Percentiles rank a stretch among this genome's conserved stretches.
Evolutionary conservation across 805 yeast genomes (phyloP).

Genomic region (Blastobotrys mokoenaii): DNA sequence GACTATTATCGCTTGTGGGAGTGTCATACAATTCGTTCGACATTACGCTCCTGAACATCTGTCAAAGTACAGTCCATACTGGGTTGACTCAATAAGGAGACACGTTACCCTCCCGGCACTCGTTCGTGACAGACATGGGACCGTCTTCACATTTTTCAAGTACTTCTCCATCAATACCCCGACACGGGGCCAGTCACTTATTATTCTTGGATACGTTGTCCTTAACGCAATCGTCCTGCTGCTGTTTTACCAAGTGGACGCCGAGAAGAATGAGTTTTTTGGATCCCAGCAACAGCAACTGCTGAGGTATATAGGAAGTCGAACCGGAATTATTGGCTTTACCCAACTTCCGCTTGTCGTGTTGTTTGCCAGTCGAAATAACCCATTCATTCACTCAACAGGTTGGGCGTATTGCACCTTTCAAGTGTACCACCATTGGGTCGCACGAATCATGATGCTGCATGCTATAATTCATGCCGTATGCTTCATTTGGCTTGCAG

Average conservation of each 20-base stretch:
- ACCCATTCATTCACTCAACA: constrained; percentile 51
- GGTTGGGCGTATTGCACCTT: constrained; percentile 59
- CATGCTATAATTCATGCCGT: constrained; percentile 43
- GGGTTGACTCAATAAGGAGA: constrained; percentile 7
- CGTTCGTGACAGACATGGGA: constrained; percentile 18
- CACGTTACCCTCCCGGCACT: constrained; percentile 23
- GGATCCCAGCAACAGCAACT: not conserved
- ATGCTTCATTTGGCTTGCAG: constrained; percentile 18
- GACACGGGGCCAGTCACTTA: constrained; percentile 29
- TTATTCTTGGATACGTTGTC: constrained; percentile 26
- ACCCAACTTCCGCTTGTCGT: constrained; percentile 39
- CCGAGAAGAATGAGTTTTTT: not conserved
- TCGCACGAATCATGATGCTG: constrained; percentile 43
- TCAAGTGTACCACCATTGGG: constrained; percentile 54
- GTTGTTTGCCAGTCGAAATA: constrained; percentile 63
- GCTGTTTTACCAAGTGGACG: constrained; percentile 11
- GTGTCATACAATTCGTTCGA: constrained; percentile 15
- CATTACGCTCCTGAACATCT: constrained; percentile 20
- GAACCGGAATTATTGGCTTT: constrained; percentile 36
- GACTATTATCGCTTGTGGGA: constrained; percentile 18
- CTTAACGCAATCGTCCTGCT: constrained; percentile 24
- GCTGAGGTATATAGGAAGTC: constrained; percentile 30
- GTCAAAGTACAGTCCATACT: constrained; percentile 23
- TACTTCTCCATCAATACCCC: constrained; percentile 23
- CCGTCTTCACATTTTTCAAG: not conserved